Conservation (phyloP, 2,329 filamentous ascomycete genomes). For the Aspergillus ibericus region DNA sequence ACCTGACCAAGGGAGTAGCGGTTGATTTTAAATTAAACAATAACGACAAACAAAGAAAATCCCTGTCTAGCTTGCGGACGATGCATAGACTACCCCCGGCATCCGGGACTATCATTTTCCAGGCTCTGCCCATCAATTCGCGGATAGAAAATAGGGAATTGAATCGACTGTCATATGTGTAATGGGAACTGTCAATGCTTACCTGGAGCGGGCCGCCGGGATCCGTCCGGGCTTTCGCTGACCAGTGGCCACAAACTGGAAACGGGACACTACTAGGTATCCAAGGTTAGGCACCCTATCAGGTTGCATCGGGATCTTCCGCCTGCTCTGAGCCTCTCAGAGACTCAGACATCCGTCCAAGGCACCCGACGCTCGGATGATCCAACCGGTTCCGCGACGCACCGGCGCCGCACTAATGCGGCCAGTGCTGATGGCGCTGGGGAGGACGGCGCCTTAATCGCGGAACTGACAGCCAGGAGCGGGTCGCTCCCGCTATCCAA, state of each 20-base stretch:
- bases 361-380: neutral
- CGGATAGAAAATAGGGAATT: neutral
- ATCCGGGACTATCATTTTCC: neutral
- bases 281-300: neutral
- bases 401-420: neutral
- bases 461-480: neutral
- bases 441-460: neutral
- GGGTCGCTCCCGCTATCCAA: neutral
- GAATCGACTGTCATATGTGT: neutral
- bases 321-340: too few species aligned
- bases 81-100: neutral
- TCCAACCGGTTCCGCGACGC: neutral
- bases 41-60: neutral
- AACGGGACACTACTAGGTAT: too few species aligned
- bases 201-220: neutral
- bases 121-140: neutral
- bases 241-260: too few species aligned
- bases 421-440: neutral
- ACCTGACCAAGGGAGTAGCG: too few species aligned
- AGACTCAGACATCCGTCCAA: too few species aligned
- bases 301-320: too few species aligned
- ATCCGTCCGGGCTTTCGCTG: neutral
- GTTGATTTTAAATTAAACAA: too few species aligned
- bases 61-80: neutral
- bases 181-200: neutral